Evolutionary conservation across 2,329 filamentous ascomycete species (phyloP), one percentile per base, ranked within the genome.

Genomic region (Westerdykella ornata): DNA sequence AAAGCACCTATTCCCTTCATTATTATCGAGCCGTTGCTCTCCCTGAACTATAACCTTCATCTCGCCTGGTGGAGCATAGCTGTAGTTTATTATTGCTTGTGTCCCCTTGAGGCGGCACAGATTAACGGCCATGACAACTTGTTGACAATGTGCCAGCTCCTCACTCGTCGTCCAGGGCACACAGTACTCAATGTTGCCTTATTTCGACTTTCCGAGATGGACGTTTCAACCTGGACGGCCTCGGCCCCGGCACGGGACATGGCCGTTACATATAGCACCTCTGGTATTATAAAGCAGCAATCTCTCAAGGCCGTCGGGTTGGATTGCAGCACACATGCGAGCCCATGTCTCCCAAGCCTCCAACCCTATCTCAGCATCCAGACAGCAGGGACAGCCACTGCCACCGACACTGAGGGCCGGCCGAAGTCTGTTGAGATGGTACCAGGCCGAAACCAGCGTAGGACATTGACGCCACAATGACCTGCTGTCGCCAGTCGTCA

Each of bases 41-140:
- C 38, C 36, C 30, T 44, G 42, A 39, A 26, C 42, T 34, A 28
- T 31, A 37, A 35, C 17, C 20, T 36, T 49, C 49, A 49, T 49
- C 41, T 45, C 43, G 45, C 42, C 41, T 43, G 35, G 39, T 39
- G 31, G 29, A 22, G 31, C 28, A 43, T 48, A 51, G 43, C 22
- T 26, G 22, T 26, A n/a, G n/a, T 26, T 9, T 7, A 26, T 26
- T 26, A 52, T 48, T 48, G 46, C 35, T 28, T 40, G 41, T 38
- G 29, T 38, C 42, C 46, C 47, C 48, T 46, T 43, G 46, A 45
- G 39, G 43, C 44, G 32, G 29, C 18, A 34, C 39, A 47, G 31
- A 54, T 53, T 51, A 53, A 54, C 45, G 38, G 34, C 33, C 31
- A 37, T 30, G 19, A 19, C 44, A 45, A 20, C 42, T n/a, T n/a